Evolutionary conservation across 139 green algal genomes (phyloP), one percentile per base, ranked within the genome.

Genomic region (Zygnema cylindricum): DNA sequence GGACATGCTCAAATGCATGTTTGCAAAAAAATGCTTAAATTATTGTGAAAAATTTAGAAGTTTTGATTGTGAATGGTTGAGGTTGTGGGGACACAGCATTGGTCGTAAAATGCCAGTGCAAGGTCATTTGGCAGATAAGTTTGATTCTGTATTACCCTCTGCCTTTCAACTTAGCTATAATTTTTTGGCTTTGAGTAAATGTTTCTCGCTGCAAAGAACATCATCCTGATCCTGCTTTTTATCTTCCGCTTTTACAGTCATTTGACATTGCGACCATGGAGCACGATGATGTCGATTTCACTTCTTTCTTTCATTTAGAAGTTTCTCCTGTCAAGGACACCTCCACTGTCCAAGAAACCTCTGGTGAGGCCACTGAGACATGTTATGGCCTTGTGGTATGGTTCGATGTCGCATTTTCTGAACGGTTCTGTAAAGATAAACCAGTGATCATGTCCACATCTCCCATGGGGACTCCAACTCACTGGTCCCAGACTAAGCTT

Each of bases 401-500:
- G 97, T 99, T 99, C 91, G 96, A 98, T 91, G 95, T 94, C 0
- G 88, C 93, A 38, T 99, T 99, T 93, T 95, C 92, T 38, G 43
- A 86, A 33, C 92, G 95, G n/a, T 96, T 96, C 92, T 98, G 96
- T 92, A 42, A 41, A 1, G 93, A 98, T 32, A 85, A 91, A 3
- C 93, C 95, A 0, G 93, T 96, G 32, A 79, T 86, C 55, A 95
- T 99, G 40, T 94, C 94, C 40, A 99, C 97, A n/a, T 94, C 93
- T 11, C 96, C 96, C 0, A 38, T 75, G 42, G 82, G 32, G 0
- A 69, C 92, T 21, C 88, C 86, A 39, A 99, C 97, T 11, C 97
- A 99, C 93, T 99, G 97, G 97, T 93, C 87, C 22, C 97, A 99
- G 88, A 96, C 95, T n/a, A 86, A 98, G 49, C 94, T 99, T 40